Conservation (phyloP, 306 rosid species). For the Acacia melanoxylon region DNA sequence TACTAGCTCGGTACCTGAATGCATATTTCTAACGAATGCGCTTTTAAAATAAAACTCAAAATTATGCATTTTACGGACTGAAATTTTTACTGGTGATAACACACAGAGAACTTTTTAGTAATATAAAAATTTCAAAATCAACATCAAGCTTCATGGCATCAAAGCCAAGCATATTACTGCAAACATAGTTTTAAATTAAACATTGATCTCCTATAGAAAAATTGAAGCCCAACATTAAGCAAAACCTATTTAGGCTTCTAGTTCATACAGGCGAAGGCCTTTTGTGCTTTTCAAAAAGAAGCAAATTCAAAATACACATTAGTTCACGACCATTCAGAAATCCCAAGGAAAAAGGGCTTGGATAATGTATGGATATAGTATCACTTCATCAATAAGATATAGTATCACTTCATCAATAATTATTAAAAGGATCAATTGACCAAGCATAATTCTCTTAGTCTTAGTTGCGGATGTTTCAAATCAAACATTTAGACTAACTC, state of each 20-base stretch:
- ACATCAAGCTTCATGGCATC: neutral
- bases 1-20: neutral
- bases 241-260: neutral
- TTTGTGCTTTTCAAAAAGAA: neutral
- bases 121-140: neutral
- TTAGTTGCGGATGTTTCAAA: neutral
- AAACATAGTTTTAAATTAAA: neutral
- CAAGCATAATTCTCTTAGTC: neutral
- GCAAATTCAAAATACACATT: constrained; percentile 5
- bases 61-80: neutral
- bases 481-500: constrained; percentile 5
- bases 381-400: too few species aligned
- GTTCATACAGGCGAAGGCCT: neutral
- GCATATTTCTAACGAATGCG: neutral
- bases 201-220: constrained; percentile 1
- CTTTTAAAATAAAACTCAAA: neutral
- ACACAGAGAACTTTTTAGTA: neutral
- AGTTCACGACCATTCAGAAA: constrained; percentile 18
- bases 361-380: neutral
- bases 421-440: neutral
- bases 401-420: neutral
- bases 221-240: neutral
- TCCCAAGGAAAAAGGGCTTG: neutral
- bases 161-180: neutral
- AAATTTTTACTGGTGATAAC: neutral